phyloP scores from a whole-genome alignment of 1,284 basidiomycete species.

The Lignosus rhinocerotis region DNA sequence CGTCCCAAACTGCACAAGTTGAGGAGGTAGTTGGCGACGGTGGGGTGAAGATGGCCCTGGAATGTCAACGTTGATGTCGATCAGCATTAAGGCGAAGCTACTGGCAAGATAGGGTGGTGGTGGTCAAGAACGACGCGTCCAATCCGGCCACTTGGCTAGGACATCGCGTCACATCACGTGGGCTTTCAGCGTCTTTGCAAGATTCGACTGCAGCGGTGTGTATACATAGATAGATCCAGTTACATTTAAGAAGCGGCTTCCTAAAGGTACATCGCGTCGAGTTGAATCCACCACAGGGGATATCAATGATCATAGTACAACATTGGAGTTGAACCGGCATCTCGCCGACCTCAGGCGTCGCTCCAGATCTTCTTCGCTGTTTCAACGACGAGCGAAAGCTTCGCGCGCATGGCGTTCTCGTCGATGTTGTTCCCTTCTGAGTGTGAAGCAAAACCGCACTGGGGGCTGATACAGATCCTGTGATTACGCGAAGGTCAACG shows the following conservation, averaged over 20 bases:
- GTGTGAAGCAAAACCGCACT: conserved; percentile 76
- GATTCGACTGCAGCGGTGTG: too few species aligned
- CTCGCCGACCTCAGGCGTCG: not conserved
- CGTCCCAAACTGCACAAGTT: conserved; percentile 65
- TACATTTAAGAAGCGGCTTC: not conserved
- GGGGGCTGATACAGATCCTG: conserved; percentile 69
- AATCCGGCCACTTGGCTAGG: too few species aligned
- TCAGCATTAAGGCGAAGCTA: too few species aligned
- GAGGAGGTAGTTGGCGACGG: conserved; percentile 51
- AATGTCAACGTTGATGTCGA: too few species aligned
- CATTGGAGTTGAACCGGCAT: not conserved
- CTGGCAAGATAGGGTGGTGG: too few species aligned
- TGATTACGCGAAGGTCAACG: not conserved
- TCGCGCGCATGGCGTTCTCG: conserved; percentile 51
- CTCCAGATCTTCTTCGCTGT: conserved; percentile 38
- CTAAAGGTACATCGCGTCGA: not conserved
- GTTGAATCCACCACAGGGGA: not conserved
- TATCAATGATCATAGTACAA: not conserved
- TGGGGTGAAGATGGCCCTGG: too few species aligned
- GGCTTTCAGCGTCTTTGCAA: too few species aligned
- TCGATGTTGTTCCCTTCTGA: conserved; percentile 65
- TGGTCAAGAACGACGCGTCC: too few species aligned
- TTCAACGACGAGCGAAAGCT: conserved; percentile 52
- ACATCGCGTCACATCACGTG: not conserved
- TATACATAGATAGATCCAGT: not conserved